phyloP scores from a whole-genome alignment of 1,139 yeast species.

The Scheffersomyces cryptocercus region DNA sequence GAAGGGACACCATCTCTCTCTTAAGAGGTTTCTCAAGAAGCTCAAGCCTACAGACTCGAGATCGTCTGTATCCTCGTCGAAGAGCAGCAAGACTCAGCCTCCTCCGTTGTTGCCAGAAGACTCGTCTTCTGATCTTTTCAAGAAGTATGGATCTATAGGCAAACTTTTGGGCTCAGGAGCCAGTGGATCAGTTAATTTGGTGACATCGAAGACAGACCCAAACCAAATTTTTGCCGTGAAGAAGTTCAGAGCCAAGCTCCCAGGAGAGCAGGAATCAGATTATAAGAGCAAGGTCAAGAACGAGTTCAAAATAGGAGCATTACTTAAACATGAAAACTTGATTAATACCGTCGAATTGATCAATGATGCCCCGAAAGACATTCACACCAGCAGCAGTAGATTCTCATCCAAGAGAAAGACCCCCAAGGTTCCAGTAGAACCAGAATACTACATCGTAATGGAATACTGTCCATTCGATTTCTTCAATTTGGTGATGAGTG shows the following conservation, averaged over 20 bases:
- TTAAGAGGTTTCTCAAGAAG: constrained; percentile 41
- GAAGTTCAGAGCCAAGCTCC: constrained; percentile 58
- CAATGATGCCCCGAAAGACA: constrained; percentile 33
- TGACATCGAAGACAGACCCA: constrained; percentile 48
- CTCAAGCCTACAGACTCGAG: constrained; percentile 23
- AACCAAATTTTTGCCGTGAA: constrained; percentile 63
- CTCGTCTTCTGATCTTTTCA: constrained; percentile 14
- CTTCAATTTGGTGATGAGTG: constrained; percentile 76
- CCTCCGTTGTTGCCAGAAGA: constrained; percentile 2
- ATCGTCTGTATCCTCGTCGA: neutral
- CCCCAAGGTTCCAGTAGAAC: constrained; percentile 24
- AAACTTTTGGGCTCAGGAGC: constrained; percentile 72
- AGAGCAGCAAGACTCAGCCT: neutral
- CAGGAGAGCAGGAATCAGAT: constrained; percentile 53
- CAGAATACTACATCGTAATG: constrained; percentile 64
- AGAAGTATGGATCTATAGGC: constrained; percentile 62
- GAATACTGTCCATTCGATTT: constrained; percentile 76
- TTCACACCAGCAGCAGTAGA: constrained; percentile 1
- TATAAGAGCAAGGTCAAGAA: constrained; percentile 64
- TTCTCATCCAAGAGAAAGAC: constrained; percentile 1
- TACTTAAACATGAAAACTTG: constrained; percentile 60
- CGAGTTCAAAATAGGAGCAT: constrained; percentile 67
- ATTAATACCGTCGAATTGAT: constrained; percentile 66
- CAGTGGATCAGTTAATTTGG: constrained; percentile 70
- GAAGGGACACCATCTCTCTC: constrained; percentile 29